A percentile compares a stretch with the other conserved stretches of the same genome.
These are phyloP conservation scores for Middelhovenomyces tepae DNA, from an alignment of 805 yeast species.

Conservation along the genomic window DNA sequence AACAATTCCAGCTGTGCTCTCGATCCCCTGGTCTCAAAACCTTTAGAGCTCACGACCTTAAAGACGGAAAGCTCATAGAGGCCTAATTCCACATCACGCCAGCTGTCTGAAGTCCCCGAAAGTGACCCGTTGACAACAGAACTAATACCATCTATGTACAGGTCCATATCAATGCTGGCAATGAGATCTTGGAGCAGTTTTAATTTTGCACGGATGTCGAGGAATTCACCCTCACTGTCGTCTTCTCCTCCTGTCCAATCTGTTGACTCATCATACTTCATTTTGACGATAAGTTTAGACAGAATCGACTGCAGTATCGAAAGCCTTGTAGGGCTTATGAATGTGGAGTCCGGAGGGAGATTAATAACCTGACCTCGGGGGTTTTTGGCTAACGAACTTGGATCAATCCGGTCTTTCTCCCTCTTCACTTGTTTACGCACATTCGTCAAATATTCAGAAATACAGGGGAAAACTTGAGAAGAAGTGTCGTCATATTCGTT, in stretches of 20 bases:
- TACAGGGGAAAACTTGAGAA: constrained; percentile 70
- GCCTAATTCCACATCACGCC: constrained; percentile 85
- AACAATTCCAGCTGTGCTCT: constrained; percentile 58
- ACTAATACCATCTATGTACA: constrained; percentile 53
- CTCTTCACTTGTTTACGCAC: constrained; percentile 46
- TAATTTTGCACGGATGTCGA: constrained; percentile 66
- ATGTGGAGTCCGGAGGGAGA: constrained; percentile 22
- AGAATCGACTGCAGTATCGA: constrained; percentile 57
- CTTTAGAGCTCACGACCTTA: constrained; percentile 57
- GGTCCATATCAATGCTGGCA: constrained; percentile 47
- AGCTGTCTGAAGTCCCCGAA: constrained; percentile 33
- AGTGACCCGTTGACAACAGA: constrained; percentile 47
- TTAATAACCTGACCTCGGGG: constrained; percentile 17
- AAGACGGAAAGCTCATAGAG: constrained; percentile 70
- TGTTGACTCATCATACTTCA: constrained; percentile 71
- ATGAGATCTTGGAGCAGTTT: constrained; percentile 80
- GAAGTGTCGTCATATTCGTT: constrained; percentile 88
- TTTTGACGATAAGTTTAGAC: constrained; percentile 62
- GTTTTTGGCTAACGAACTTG: constrained; percentile 28
- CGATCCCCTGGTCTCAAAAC: constrained; percentile 48
- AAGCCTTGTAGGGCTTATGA: constrained; percentile 29
- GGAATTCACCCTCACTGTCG: constrained; percentile 68
- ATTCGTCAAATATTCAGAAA: constrained; percentile 63
- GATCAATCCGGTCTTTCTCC: constrained; percentile 33
- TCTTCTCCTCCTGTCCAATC: constrained; percentile 55